Base-by-base conservation (phyloP, 176 grass and related monocot genomes). In the Elaeis guineensis region DNA sequence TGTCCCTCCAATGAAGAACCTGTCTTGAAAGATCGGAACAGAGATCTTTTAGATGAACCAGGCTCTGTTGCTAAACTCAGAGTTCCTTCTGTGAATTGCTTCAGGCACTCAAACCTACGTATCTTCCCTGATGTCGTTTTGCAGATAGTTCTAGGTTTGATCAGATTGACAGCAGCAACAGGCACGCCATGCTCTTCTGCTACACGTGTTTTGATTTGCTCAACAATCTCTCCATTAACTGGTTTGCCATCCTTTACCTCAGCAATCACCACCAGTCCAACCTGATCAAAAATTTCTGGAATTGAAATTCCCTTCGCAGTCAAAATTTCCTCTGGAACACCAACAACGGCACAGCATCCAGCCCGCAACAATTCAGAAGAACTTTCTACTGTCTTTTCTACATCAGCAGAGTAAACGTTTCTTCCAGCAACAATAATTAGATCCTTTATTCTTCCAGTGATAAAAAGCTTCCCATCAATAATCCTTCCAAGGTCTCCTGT, bases 51-150 rank as follows among this genome's bases (percentile, higher is more conserved):
- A 22, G 73, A 59, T 58, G 62, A 30, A 71, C 14, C 50, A 32
- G 54, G 25, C 49, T 22, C 21, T 66, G 63, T 63, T 26, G 77
- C 80, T 25, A 83, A 79, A 57, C 56, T 77, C 62, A 89, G 75
- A 67, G 26, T 67, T 49, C 77, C 79, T 55, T 89, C 80, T 58
- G 79, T 74, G 66, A 89, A 84, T 51, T 89, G 76, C 70, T 74
- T 89, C 67, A 84, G 79, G 77, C 85, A 89, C 52, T 89, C 85
- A 52, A 89, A 89, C 65, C 80, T 74, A 29, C 61, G 64, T 70
- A 89, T 84, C 72, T 89, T 89, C 29, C 85, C 85, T 8, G 85
- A 89, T 71, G 85, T 83, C 66, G 85, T 89, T 67, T 89, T 89
- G 65, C 72, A 77, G 65, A 89, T 83, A 54, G 85, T 83, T 77